Base-by-base conservation (phyloP, 306 rosid species). In the Morella rubra region DNA sequence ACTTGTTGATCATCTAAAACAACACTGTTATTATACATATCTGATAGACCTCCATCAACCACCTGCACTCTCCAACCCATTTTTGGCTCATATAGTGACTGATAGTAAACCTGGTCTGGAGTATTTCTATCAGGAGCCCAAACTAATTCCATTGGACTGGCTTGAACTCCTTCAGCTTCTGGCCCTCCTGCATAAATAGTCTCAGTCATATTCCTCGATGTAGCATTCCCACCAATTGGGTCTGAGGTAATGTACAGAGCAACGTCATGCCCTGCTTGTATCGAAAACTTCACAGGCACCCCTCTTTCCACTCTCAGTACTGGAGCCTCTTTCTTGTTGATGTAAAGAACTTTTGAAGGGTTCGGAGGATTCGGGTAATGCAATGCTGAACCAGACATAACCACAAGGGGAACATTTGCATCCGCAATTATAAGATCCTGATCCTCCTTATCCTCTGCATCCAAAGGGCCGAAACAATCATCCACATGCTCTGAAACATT, bases 11-110 rank as follows among this genome's bases (percentile, higher is more conserved):
- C 98, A 79, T 94, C 98, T 82, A 94, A 82, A 76, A 87, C 27
- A 78, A 90, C 98, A 85, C 96, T 94, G 87, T 81, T 94, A 74
- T 89, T 89, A 76, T 90, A 94, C 98, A 94, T 94, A 78, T 94
- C 97, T 3, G 98, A 79, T 19, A 94, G 84, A 84, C 98, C 97
- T 59, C 97, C 98, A 76, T 94, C 97, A 75, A 94, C 97, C 61
- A 94, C 96, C 90, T 91, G 85, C 19, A 94, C 96, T 84, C 42
- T 91, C 93, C 93, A 94, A 69, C 97, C 98, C 98, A 94, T 94
- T 82, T 94, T 94, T 90, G 72, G 84, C 53, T 86, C 87, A 72
- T 50, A 94, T 64, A 90, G 40, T 6, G 98, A 94, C 4, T 94
- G 94, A 77, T 94, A 94, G 78, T 82, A 94, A 40, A 94, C 82